Percentiles rank a stretch among this genome's conserved stretches.
phyloP scores from a whole-genome alignment of 768 basidiomycete genomes.

The Cyathus striatus region DNA sequence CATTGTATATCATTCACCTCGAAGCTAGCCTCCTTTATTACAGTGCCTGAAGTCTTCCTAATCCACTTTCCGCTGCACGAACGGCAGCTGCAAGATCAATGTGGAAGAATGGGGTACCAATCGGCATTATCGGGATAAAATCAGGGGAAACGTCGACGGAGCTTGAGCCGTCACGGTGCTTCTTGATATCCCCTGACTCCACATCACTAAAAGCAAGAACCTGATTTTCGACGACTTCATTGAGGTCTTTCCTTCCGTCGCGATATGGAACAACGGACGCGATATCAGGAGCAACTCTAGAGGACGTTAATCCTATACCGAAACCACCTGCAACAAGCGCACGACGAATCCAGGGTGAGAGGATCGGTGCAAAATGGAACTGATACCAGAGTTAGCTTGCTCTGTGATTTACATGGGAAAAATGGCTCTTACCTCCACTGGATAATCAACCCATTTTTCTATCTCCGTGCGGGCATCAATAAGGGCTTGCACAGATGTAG shows the following conservation, averaged over 20 bases:
- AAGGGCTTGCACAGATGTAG: slow-evolving; percentile 86
- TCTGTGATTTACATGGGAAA: not conserved
- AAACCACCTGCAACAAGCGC: slow-evolving; percentile 89
- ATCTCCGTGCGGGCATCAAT: slow-evolving; percentile 84
- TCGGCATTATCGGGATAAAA: slow-evolving; percentile 37
- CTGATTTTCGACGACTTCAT: slow-evolving; percentile 10
- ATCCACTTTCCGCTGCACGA: slow-evolving; percentile 53
- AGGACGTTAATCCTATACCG: slow-evolving; percentile 55
- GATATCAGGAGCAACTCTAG: slow-evolving; percentile 51
- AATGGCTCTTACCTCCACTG: slow-evolving; percentile 56
- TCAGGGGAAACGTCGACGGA: slow-evolving; percentile 9
- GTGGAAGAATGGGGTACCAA: slow-evolving; percentile 86
- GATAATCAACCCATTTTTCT: slow-evolving; percentile 80
- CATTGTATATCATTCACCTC: too few species aligned
- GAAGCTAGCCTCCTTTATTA: too few species aligned
- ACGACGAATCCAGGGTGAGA: slow-evolving; percentile 92
- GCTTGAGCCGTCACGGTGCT: slow-evolving; percentile 8
- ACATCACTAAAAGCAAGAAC: slow-evolving; percentile 20
- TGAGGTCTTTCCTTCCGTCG: slow-evolving; percentile 26
- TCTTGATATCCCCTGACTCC: slow-evolving; percentile 30
- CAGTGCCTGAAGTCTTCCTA: slow-evolving; percentile 16
- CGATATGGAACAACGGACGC: slow-evolving; percentile 77
- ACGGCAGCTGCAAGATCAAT: slow-evolving; percentile 76
- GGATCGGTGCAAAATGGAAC: slow-evolving; percentile 92
- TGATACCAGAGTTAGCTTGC: slow-evolving; percentile 25